Conservation (phyloP, 306 rosid genomes). For the Dryas octopetala region DNA sequence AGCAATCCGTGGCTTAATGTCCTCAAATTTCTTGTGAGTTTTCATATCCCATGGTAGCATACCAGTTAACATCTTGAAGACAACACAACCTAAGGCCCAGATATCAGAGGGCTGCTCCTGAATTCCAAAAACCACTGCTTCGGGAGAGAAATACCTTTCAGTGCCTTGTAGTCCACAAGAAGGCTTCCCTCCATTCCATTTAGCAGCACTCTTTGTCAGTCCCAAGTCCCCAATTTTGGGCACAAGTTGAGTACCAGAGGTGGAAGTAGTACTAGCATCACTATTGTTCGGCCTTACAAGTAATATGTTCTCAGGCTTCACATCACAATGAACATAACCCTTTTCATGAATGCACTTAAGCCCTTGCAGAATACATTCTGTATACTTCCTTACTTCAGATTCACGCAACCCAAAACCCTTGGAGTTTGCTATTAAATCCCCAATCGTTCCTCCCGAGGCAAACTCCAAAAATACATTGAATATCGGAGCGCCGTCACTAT, state of each 20-base stretch:
- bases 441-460: neutral
- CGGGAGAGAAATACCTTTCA: neutral
- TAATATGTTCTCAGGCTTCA: neutral
- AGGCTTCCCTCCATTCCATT: no score
- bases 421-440: neutral
- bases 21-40: no score
- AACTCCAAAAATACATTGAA: neutral
- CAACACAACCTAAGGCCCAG: conserved; percentile 9
- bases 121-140: neutral
- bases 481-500: no score
- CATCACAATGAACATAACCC: neutral
- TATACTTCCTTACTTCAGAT: no score
- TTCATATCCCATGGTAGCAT: neutral
- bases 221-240: conserved; percentile 8
- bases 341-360: neutral
- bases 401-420: no score
- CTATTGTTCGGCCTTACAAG: neutral
- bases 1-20: neutral
- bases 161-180: neutral
- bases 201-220: neutral
- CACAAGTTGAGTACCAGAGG: neutral
- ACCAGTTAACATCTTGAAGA: conserved; percentile 5
- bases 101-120: conserved; percentile 12
- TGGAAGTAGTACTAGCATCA: no score
- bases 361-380: neutral